These are phyloP conservation scores for Colletotrichum viniferum DNA, from an alignment of 2,329 filamentous ascomycete genomes.

Conservation along the genomic window DNA sequence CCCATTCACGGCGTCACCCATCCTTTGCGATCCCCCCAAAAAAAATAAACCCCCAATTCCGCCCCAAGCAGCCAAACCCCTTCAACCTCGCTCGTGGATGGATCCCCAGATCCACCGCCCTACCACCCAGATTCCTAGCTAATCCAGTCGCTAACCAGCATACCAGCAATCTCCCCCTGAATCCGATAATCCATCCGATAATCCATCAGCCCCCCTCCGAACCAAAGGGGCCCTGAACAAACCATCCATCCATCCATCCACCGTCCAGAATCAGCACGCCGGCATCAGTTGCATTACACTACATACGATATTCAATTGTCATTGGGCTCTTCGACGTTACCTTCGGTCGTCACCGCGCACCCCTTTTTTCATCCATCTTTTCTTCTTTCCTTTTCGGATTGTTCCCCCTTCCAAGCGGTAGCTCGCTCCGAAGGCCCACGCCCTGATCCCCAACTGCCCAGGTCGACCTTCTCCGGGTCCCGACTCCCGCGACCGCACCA, in stretches of 20 bases:
- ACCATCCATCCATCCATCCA: not conserved
- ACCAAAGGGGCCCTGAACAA: not conserved
- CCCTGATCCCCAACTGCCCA: not conserved
- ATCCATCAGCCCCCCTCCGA: not conserved
- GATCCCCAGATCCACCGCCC: conserved; percentile 18
- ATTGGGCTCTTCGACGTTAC: conserved; percentile 4
- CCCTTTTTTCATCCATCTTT: not conserved
- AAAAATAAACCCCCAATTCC: not conserved
- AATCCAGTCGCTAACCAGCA: conserved; percentile 12
- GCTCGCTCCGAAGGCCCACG: not conserved
- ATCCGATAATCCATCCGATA: conserved; percentile 17
- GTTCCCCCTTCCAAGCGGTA: not conserved
- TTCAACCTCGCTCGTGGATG: conserved; percentile 15
- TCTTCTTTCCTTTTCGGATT: not conserved
- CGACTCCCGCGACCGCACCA: not conserved
- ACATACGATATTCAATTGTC: conserved; percentile 6
- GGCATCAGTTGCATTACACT: not conserved
- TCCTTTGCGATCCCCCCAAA: not conserved
- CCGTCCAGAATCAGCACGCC: not conserved
- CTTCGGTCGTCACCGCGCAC: not conserved
- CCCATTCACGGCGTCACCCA: conserved; percentile 10
- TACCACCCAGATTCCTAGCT: conserved; percentile 16
- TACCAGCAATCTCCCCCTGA: conserved; percentile 22
- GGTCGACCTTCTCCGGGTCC: not conserved
- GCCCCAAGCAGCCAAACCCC: conserved; percentile 16